Conservation (phyloP, 371 early-diverging fungal genomes). For the Mucor mucedo region DNA sequence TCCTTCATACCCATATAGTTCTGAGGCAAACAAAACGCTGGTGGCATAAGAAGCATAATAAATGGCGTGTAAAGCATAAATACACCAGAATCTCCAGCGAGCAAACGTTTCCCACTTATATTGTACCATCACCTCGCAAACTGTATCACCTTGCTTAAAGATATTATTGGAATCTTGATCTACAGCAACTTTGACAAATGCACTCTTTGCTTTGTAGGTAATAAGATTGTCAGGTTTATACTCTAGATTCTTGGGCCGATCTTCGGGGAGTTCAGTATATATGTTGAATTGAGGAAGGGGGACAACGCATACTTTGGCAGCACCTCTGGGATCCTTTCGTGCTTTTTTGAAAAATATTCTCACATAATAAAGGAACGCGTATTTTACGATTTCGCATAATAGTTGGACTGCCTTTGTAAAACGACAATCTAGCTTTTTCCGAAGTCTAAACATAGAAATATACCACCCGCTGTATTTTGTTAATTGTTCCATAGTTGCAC, state of each 20-base stretch:
- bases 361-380: neutral
- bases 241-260: neutral
- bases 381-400: too few relatives aligned
- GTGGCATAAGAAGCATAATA: conserved; percentile 13
- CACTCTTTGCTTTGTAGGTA: conserved; percentile 2
- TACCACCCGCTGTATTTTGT: neutral
- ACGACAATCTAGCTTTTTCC: neutral
- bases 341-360: neutral
- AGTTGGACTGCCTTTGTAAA: too few relatives aligned
- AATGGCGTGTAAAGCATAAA: neutral
- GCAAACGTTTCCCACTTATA: conserved; percentile 22
- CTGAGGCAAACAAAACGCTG: conserved; percentile 7
- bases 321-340: neutral
- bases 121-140: conserved; percentile 9
- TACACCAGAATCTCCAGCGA: neutral
- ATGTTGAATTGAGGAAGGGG: conserved; percentile 17
- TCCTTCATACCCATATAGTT: conserved; percentile 3
- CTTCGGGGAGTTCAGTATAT: conserved; percentile 10
- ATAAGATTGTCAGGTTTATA: neutral
- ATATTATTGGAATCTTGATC: conserved; percentile 11
- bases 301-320: conserved; percentile 9
- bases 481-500: conserved; percentile 14
- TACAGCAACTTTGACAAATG: conserved; percentile 2
- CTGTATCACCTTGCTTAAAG: conserved; percentile 21
- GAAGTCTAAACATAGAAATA: too few relatives aligned